Percentiles rank a stretch among this genome's conserved stretches.
phyloP scores from a whole-genome alignment of 352 stramenopile genomes.

The Globisporangium emineosum region DNA sequence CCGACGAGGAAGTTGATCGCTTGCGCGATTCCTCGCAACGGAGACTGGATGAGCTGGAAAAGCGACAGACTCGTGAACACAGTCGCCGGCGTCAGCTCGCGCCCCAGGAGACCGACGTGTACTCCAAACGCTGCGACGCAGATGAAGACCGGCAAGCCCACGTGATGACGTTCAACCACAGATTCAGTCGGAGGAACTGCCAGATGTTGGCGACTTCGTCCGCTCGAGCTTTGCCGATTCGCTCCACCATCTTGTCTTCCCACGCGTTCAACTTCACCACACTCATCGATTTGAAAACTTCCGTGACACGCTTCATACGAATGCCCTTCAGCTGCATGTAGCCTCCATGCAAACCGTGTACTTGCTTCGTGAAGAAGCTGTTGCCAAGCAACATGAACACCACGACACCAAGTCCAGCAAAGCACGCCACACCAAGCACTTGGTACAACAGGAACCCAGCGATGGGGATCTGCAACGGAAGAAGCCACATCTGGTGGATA shows the following conservation, averaged over 20 bases:
- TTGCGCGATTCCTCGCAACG: not conserved
- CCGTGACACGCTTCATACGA: not conserved
- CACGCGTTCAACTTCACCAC: not conserved
- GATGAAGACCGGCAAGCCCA: not conserved
- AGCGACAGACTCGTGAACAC: not conserved
- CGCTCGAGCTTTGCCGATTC: not conserved
- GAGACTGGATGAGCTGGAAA: not conserved
- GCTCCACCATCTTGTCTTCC: not conserved
- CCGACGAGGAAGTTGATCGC: not conserved
- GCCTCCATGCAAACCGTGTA: not conserved
- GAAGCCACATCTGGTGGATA: slow-evolving; percentile 63
- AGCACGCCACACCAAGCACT: slow-evolving; percentile 31
- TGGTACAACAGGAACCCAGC: slow-evolving; percentile 45
- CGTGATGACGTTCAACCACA: not conserved
- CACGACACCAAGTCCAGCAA: slow-evolving; percentile 42
- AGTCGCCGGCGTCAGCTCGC: not conserved
- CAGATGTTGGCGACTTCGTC: not conserved
- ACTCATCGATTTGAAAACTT: not conserved
- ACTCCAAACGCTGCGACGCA: not conserved
- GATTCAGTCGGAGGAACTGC: not conserved
- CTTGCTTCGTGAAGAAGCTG: slow-evolving; percentile 26
- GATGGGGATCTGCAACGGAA: slow-evolving; percentile 47
- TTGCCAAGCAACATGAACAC: slow-evolving; percentile 33
- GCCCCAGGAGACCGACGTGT: not conserved
- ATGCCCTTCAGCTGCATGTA: not conserved